Percentiles rank a stretch among this genome's conserved stretches.
Evolutionary conservation across 2,329 filamentous ascomycete species (phyloP).

Genomic region (Corinectria fuckeliana): DNA sequence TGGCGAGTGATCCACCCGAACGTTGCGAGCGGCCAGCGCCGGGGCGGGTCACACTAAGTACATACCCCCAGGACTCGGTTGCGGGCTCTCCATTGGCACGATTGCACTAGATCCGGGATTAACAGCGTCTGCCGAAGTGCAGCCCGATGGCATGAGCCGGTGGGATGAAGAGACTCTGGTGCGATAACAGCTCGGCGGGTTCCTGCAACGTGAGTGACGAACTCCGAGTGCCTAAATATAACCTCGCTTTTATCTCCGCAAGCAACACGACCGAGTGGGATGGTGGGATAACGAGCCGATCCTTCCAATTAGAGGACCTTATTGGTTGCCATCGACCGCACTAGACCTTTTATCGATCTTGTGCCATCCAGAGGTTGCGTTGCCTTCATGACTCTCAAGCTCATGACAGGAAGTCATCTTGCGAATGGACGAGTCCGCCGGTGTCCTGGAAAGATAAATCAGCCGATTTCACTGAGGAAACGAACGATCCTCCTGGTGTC

Average conservation of each 20-base stretch:
- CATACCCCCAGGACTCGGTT: not conserved
- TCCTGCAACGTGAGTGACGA: slow-evolving; percentile 4
- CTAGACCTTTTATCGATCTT: not conserved
- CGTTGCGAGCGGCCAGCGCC: slow-evolving; percentile 25
- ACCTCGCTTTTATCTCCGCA: not conserved
- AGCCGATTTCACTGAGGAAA: not conserved
- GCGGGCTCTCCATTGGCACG: not conserved
- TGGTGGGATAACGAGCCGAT: slow-evolving; percentile 10
- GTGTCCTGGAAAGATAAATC: too few relatives aligned
- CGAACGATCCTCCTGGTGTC: too few relatives aligned
- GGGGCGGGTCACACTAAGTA: slow-evolving; percentile 17
- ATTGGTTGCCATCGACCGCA: not conserved
- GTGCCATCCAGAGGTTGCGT: not conserved
- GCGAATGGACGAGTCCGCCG: not conserved
- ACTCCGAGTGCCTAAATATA: slow-evolving; percentile 3
- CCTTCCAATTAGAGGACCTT: not conserved
- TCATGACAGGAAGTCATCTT: not conserved
- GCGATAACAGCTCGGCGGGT: not conserved
- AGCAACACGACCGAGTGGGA: slow-evolving; percentile 8
- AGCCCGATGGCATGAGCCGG: slow-evolving; percentile 9
- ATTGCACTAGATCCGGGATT: not conserved
- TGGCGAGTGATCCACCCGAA: slow-evolving; percentile 16
- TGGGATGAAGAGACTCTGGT: slow-evolving; percentile 11
- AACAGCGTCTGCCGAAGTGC: slow-evolving; percentile 9
- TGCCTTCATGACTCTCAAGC: not conserved